Evolutionary conservation across 495 filamentous ascomycete species (phyloP).

Genomic region (Penicillium herquei): DNA sequence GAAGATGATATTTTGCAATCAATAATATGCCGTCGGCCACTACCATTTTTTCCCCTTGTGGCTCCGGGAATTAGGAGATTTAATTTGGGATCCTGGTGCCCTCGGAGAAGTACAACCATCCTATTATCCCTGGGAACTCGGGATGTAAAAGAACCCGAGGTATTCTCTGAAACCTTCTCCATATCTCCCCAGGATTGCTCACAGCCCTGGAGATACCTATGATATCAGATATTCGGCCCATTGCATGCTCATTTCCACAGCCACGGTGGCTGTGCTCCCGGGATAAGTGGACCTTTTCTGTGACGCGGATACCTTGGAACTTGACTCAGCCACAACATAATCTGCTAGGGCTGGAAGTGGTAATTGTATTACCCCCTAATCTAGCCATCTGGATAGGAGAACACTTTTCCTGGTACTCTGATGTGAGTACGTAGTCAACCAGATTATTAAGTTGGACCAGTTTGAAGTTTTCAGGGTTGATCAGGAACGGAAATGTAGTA

Average conservation of each 20-base stretch:
- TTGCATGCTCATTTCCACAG: constrained; percentile 9
- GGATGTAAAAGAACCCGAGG: too few relatives aligned
- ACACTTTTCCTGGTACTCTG: neutral
- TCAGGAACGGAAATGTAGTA: neutral
- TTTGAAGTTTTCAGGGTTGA: neutral
- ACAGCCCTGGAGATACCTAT: neutral
- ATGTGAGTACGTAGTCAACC: neutral
- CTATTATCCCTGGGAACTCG: too few relatives aligned
- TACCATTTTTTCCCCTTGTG: too few relatives aligned
- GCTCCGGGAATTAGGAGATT: too few relatives aligned
- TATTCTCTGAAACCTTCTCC: too few relatives aligned
- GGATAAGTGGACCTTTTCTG: constrained; percentile 17
- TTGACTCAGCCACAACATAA: constrained; percentile 24
- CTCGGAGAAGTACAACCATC: too few relatives aligned
- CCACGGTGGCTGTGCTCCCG: constrained; percentile 25
- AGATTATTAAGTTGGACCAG: neutral
- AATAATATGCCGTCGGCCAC: too few relatives aligned
- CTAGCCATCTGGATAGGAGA: neutral
- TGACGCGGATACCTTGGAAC: constrained; percentile 15
- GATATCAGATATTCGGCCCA: constrained; percentile 21
- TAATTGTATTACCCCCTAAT: constrained; percentile 11
- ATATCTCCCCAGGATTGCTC: too few relatives aligned
- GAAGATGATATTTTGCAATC: too few relatives aligned
- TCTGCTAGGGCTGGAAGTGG: constrained; percentile 21
- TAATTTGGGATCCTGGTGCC: too few relatives aligned